These are phyloP conservation scores for Colletotrichum siamense DNA, from an alignment of 2,329 filamentous ascomycete species.

Conservation along the genomic window DNA sequence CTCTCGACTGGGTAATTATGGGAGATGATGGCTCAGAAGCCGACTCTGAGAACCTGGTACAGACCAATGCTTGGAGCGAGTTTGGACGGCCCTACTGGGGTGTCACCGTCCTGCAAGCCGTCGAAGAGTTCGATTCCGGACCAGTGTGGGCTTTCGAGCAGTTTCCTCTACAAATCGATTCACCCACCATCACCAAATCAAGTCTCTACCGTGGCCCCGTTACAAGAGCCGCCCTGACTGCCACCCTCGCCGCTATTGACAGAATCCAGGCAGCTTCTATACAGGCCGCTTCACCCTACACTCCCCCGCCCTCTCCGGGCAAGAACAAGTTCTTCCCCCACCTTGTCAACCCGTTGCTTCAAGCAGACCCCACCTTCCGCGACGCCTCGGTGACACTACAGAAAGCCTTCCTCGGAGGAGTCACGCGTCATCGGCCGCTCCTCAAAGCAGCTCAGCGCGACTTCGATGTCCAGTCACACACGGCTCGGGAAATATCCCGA, in stretches of 20 bases:
- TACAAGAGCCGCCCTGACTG: constrained; percentile 41
- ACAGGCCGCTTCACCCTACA: constrained; percentile 5
- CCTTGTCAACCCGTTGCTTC: constrained; percentile 22
- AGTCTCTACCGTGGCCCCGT: constrained; percentile 43
- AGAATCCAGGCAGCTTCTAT: constrained; percentile 30
- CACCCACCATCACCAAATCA: constrained; percentile 42
- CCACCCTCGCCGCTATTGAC: constrained; percentile 39
- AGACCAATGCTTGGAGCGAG: constrained; percentile 26
- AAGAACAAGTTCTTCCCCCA: constrained; percentile 3
- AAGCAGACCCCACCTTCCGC: constrained; percentile 16
- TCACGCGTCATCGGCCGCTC: constrained; percentile 39
- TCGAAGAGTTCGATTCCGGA: constrained; percentile 46
- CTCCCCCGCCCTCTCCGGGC: constrained; percentile 20
- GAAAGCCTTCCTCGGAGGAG: constrained; percentile 41
- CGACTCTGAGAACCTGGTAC: constrained; percentile 32
- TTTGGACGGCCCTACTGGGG: constrained; percentile 44
- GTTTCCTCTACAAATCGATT: constrained; percentile 45
- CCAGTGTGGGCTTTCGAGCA: constrained; percentile 50
- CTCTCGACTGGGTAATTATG: constrained; percentile 47
- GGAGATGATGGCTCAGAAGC: constrained; percentile 43
- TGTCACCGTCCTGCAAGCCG: constrained; percentile 44
- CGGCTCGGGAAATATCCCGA: constrained; percentile 42
- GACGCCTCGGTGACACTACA: constrained; percentile 35
- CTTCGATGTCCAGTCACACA: constrained; percentile 39
- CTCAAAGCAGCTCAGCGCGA: constrained; percentile 42